Conservation (phyloP, 345 rosid genomes). For the Gossypium australe region DNA sequence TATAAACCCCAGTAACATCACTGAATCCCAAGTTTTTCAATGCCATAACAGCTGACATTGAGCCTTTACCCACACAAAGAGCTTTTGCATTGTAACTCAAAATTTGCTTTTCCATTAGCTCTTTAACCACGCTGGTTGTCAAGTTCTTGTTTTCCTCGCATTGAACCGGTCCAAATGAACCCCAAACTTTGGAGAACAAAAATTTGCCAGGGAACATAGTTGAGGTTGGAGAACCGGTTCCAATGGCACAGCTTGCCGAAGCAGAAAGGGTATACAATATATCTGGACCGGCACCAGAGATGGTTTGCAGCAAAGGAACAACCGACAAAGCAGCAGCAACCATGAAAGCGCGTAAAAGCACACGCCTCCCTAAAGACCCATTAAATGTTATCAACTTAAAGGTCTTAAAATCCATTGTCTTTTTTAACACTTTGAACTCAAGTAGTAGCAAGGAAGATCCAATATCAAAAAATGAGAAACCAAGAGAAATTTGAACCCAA, state of each 20-base stretch:
- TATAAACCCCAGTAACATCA: constrained; percentile 44
- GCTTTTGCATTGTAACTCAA: constrained; percentile 43
- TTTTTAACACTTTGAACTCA: neutral
- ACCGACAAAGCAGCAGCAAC: constrained; percentile 46
- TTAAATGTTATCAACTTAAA: constrained; percentile 34
- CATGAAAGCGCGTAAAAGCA: constrained; percentile 56
- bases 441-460: neutral
- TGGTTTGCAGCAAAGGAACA: constrained; percentile 44
- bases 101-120: constrained; percentile 48
- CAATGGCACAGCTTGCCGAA: constrained; percentile 36
- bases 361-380: constrained; percentile 53
- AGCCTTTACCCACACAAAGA: constrained; percentile 74
- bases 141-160: constrained; percentile 45
- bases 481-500: constrained; percentile 34
- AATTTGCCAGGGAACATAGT: constrained; percentile 21
- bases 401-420: constrained; percentile 48
- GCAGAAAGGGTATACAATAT: constrained; percentile 21
- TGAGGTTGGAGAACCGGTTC: constrained; percentile 27
- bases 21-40: constrained; percentile 57
- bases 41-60: constrained; percentile 47
- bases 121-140: constrained; percentile 43
- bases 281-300: constrained; percentile 36
- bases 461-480: constrained; percentile 11
- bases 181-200: constrained; percentile 37
- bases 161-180: constrained; percentile 32